Percentiles rank a stretch among this genome's conserved stretches.
These are phyloP conservation scores for Nothomitra cinnamomea DNA, from an alignment of 2,329 filamentous ascomycete genomes.

Conservation along the genomic window DNA sequence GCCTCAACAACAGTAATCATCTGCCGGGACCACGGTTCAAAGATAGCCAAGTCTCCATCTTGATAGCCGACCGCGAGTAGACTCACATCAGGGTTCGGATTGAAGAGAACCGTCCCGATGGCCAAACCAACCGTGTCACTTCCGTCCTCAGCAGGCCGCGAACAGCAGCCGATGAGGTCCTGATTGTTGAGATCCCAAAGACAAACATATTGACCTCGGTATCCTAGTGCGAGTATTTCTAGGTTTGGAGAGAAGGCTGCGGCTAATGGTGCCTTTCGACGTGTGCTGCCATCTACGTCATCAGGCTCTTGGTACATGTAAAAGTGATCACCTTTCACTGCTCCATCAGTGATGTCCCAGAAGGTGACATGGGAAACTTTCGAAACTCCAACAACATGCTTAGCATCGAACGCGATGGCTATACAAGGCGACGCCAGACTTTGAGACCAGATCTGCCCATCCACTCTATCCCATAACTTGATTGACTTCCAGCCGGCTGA, in stretches of 20 bases:
- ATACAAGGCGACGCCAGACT: slow-evolving; percentile 13
- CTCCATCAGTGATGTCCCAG: neutral
- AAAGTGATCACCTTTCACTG: neutral
- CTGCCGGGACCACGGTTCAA: slow-evolving; percentile 10
- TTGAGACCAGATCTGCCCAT: slow-evolving; percentile 8
- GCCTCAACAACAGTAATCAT: slow-evolving; percentile 8
- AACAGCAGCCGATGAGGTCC: slow-evolving; percentile 16
- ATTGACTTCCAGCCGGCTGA: neutral
- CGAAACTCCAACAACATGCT: too few species aligned
- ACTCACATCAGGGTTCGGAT: slow-evolving; percentile 15
- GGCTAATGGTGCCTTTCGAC: slow-evolving; percentile 3
- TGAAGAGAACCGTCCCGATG: slow-evolving; percentile 12
- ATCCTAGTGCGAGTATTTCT: neutral
- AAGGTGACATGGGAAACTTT: slow-evolving; percentile 6
- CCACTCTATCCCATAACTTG: neutral
- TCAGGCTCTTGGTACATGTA: neutral
- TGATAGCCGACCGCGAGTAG: slow-evolving; percentile 14
- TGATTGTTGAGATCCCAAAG: slow-evolving; percentile 3
- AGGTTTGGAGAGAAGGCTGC: slow-evolving; percentile 15
- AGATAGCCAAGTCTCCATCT: slow-evolving; percentile 16
- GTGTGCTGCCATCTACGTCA: neutral
- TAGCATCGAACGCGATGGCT: slow-evolving; percentile 15
- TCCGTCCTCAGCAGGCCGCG: neutral
- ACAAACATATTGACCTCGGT: neutral
- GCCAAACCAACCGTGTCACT: neutral